Evolutionary conservation across 805 yeast species (phyloP), one percentile per base, ranked within the genome.

Genomic region (Saccharomyces kudriavzevii): DNA sequence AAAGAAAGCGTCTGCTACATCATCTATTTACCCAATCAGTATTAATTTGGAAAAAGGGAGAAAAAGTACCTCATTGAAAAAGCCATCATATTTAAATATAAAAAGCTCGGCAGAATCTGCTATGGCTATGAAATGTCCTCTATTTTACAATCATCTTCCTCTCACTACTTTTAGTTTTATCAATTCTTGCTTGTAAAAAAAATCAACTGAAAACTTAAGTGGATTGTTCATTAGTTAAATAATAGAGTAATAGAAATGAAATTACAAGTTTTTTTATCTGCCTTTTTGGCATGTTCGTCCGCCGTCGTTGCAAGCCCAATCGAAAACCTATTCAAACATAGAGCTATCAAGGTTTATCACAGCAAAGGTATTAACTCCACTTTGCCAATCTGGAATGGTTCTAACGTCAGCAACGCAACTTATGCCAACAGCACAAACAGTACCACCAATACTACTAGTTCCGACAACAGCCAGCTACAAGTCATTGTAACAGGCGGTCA

Each of bases 401-500:
- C 29, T 20, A 28, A 26, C 11, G 5, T 26, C 24, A 40, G 27
- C n/a, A 49, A 43, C 31, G 24, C 49, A 9, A 43, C 49, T 11
- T 47, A 48, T 25, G 24, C 48, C 31, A 55, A 50, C n/a, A 8
- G 5, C 20, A 14, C 48, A 35, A 35, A 35, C 47, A 29, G 51
- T 47, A 51, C 50, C 40, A 6, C 45, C 26, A 50, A 49, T 25
- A 26, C 55, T 22, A 51, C 53, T 24, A 20, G 45, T 25, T 40
- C 35, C 26, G 17, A 51, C 17, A 49, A 17, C 17, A 56, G 50
- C n/a, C 54, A 56, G 45, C 50, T 61, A 45, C 61, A 60, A 51
- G 55, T 58, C 20, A 53, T 61, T 45, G 52, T 61, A 27, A 59
- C 67, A 22, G 65, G 65, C 54, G 67, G 66, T 52, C 46, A 51